Percentiles rank a stretch among this genome's conserved stretches.
Conservation (phyloP, 352 stramenopile species). For the Globisporangium solare region DNA sequence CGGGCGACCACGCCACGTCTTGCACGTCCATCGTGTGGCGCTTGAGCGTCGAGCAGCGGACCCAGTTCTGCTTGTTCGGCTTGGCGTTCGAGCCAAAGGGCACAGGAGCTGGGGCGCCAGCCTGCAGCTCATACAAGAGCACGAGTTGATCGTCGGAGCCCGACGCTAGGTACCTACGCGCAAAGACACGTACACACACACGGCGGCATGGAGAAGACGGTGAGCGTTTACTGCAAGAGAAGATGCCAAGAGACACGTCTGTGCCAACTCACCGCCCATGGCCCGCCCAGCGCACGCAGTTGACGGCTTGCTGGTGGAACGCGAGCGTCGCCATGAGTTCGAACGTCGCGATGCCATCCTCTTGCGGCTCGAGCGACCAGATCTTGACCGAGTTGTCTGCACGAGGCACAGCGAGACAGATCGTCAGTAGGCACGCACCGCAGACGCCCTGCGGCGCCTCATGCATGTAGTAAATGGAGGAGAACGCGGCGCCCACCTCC, state of each 20-base stretch:
- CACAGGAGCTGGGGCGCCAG: constrained; percentile 52
- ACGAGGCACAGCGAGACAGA: background rate
- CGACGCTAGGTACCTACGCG: constrained; percentile 60
- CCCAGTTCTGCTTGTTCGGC: constrained; percentile 85
- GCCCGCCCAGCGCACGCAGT: constrained; percentile 79
- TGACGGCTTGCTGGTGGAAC: constrained; percentile 83
- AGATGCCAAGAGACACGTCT: background rate
- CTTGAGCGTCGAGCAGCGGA: constrained; percentile 73
- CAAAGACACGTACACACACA: background rate
- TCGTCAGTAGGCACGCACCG: background rate
- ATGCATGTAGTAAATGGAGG: background rate
- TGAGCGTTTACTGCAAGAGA: background rate
- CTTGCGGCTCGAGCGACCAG: constrained; percentile 50
- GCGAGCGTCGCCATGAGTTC: constrained; percentile 76
- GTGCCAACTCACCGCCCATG: constrained; percentile 35
- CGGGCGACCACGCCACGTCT: constrained; percentile 81
- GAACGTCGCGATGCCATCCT: constrained; percentile 52
- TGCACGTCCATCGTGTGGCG: constrained; percentile 87
- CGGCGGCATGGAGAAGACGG: background rate
- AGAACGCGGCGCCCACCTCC: constrained; percentile 30
- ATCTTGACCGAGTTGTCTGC: constrained; percentile 81
- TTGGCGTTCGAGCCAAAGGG: constrained; percentile 75
- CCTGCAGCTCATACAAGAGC: constrained; percentile 77
- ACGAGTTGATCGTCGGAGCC: constrained; percentile 82
- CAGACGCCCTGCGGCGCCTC: background rate